A percentile compares a stretch with the other conserved stretches of the same genome.
Evolutionary conservation across 73 alveolate species (phyloP).

Genomic region (Tetrahymena elliotti): DNA sequence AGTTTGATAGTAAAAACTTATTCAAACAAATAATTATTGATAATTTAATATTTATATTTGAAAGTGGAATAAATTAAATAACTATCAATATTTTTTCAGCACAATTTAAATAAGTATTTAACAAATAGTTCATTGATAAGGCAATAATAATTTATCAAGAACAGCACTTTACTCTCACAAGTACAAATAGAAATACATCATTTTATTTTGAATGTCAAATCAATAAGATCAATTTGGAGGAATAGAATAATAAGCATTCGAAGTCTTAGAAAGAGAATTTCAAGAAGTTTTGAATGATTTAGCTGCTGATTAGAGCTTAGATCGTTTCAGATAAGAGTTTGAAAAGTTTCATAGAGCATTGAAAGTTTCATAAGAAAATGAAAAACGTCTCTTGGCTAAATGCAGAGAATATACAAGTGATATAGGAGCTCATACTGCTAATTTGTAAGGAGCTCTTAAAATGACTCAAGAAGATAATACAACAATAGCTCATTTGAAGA

Average conservation of each 20-base stretch:
- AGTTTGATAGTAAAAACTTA: background rate
- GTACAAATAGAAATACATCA: background rate
- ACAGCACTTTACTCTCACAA: background rate
- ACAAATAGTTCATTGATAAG: background rate
- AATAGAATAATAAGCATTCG: conserved; percentile 40
- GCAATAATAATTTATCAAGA: background rate
- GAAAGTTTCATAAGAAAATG: conserved; percentile 74
- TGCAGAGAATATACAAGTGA: conserved; percentile 85
- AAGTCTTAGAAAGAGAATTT: conserved; percentile 78
- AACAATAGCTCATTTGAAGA: conserved; percentile 49
- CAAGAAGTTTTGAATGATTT: conserved; percentile 74
- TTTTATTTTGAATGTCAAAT: background rate
- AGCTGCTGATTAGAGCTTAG: conserved; percentile 75
- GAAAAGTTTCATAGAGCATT: conserved; percentile 73
- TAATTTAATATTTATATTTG: background rate
- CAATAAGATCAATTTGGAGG: background rate
- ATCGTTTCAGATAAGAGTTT: conserved; percentile 72
- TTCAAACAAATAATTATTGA: background rate
- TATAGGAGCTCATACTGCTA: conserved; percentile 59
- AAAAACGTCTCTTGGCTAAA: conserved; percentile 75
- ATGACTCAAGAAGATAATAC: conserved; percentile 64
- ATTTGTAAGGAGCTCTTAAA: conserved; percentile 67
- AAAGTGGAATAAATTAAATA: background rate
- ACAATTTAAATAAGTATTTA: too few species aligned
- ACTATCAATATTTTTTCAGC: background rate